Base-by-base conservation (phyloP, 345 rosid species). In the Dimocarpus longan region DNA sequence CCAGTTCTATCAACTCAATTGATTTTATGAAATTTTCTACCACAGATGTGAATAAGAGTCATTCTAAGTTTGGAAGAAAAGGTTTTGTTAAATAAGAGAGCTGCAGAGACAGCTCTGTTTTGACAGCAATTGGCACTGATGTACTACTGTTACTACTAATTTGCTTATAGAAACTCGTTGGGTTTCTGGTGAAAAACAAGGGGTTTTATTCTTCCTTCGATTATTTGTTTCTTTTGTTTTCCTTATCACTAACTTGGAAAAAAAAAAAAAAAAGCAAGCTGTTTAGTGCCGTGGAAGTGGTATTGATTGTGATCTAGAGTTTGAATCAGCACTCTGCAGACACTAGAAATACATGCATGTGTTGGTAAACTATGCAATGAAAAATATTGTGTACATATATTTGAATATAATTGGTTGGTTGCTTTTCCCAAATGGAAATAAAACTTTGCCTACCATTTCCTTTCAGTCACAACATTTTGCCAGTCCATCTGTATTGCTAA, bases 201-300 rank as follows among this genome's bases (percentile, higher is more conserved):
- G 40, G 24, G 32, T 54, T 71, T 9, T 9, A 71, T 32, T 32
- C 22, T 71, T 52, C 37, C 5, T 50, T 50, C 4, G 1, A 10
- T 50, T 22, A n/a, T 42, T 42, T 68, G 0, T 10, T 44, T 16
- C 18, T 28, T 4, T 26, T 24, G 56, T 19, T 48, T 11, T 10
- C 50, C 65, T 16, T 43, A 54, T 28, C 21, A 42, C 60, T 66
- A 72, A 60, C 66, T 59, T 73, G 54, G 28, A 1, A 26, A 26
- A 26, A 26, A 26, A 26, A 26, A 26, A 73, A 57, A 39, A 60
- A 26, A 40, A 5, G 32, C 52, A 12, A 46, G 21, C 15, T 13
- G 67, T 22, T 42, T 59, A 73, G 67, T 59, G 76, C 66, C 60
- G 15, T 73, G 2, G 54, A 21, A n/a, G 66, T 39, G 28, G 21